Conservation (phyloP, 129 eudicot genomes). For the Chrysanthemum seticuspe region DNA sequence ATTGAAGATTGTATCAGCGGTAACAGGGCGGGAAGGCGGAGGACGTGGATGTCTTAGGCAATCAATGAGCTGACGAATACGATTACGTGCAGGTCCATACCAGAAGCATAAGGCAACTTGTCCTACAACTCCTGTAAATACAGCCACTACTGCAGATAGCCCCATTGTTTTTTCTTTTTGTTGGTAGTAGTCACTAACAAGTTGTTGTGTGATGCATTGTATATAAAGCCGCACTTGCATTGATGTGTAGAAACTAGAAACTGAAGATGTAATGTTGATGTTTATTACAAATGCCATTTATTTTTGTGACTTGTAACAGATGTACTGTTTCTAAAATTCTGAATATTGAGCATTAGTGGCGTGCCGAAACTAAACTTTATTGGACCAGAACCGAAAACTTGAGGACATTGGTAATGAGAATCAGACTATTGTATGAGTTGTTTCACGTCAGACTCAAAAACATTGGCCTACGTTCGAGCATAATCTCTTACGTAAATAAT, state of each 20-base stretch:
- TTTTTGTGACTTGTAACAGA: constrained; percentile 18
- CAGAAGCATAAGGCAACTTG: constrained; percentile 32
- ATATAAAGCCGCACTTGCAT: background rate
- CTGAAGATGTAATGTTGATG: constrained; percentile 14
- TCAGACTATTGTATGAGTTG: no score
- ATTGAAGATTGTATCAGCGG: constrained; percentile 23
- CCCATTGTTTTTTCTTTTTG: constrained; percentile 20
- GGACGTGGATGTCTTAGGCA: constrained; percentile 42
- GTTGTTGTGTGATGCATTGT: constrained; percentile 20
- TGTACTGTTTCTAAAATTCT: background rate
- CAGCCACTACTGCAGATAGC: constrained; percentile 24
- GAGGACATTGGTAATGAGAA: no score
- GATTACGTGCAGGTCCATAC: constrained; percentile 30
- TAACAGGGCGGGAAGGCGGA: constrained; percentile 29
- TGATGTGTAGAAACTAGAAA: constrained; percentile 23
- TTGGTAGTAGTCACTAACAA: background rate
- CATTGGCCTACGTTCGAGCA: no score
- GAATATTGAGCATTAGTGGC: background rate
- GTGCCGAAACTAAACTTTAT: no score
- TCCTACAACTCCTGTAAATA: constrained; percentile 37
- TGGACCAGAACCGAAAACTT: no score
- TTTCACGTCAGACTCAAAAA: no score
- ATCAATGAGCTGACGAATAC: constrained; percentile 32
- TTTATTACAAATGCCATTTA: constrained; percentile 9
- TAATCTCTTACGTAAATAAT: no score